Evolutionary conservation across 75 land plant species (phyloP).

Genomic region (Chamaecyparis obtusa): DNA sequence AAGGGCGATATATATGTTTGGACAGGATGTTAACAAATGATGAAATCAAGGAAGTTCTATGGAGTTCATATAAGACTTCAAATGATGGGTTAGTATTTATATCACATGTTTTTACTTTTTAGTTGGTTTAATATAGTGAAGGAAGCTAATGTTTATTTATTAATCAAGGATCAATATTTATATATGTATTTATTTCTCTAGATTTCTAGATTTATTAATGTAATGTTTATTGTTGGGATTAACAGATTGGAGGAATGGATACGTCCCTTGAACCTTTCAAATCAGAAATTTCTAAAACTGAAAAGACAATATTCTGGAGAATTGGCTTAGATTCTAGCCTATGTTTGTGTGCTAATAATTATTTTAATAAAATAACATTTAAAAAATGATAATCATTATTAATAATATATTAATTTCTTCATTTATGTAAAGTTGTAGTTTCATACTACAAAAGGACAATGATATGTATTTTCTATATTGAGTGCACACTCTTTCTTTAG

Average conservation of each 20-base stretch:
- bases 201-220: neutral
- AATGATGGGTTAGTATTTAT: neutral
- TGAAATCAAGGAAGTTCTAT: constrained; percentile 13
- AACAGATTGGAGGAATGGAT: neutral
- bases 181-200: neutral
- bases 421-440: too few species aligned
- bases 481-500: too few species aligned
- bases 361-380: too few species aligned
- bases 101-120: neutral
- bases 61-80: neutral
- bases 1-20: constrained; percentile 17
- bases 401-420: too few species aligned
- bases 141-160: too few species aligned
- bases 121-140: neutral
- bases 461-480: too few species aligned
- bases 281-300: neutral
- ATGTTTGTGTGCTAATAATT: too few species aligned
- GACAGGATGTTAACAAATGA: neutral
- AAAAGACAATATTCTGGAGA: constrained; percentile 9
- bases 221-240: neutral
- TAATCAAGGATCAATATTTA: too few species aligned
- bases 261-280: neutral
- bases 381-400: too few species aligned
- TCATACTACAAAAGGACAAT: too few species aligned
- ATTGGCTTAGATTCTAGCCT: neutral